Base-by-base conservation (phyloP, 176 grass and related monocot genomes). In the Zea luxurians region DNA sequence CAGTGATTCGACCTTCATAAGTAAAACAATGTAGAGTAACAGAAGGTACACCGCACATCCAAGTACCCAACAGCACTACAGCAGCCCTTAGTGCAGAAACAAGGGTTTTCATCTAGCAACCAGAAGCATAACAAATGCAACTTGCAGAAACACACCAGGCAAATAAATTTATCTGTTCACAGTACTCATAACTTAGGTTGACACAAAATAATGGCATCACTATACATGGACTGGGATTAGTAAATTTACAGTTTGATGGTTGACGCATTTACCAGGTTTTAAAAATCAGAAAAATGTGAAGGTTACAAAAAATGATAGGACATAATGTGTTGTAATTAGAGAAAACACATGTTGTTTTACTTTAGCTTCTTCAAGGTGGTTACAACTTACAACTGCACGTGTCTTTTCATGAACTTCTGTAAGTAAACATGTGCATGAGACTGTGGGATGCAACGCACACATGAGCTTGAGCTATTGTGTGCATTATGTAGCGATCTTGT, bases 41-140 rank as follows among this genome's bases (percentile, higher is more conserved):
- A 40, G 15, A 47, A 48, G 13, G 18, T 3, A 43, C 27, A 63
- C 4, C 11, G 27, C 27, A 27, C 27, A 27, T 27, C 27, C 27
- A 27, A 27, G 27, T 5, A 18, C 40, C 40, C 38, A 42, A 9
- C 64, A 66, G 16, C 37, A 67, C 18, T 20, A 10, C n/a, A 80
- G 60, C 10, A 15, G 48, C 2, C 43, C 9, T 40, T 5, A 46
- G 2, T 15, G 15, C 17, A 10, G 2, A 55, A 55, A 55, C 16
- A 57, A 65, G 46, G 37, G 13, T 67, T 17, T 12, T 74, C 47
- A 18, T 75, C 40, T 48, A 47, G 52, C 64, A 61, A 86, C n/a
- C 13, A 60, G 20, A 78, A 78, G 37, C 65, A 16, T 53, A 78
- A 53, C 16, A 66, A 41, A 47, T 53, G 11, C 35, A 70, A 15